Evolutionary conservation across 345 rosid genomes (phyloP), one percentile per base, ranked within the genome.

Genomic region (Brassica juncea): DNA sequence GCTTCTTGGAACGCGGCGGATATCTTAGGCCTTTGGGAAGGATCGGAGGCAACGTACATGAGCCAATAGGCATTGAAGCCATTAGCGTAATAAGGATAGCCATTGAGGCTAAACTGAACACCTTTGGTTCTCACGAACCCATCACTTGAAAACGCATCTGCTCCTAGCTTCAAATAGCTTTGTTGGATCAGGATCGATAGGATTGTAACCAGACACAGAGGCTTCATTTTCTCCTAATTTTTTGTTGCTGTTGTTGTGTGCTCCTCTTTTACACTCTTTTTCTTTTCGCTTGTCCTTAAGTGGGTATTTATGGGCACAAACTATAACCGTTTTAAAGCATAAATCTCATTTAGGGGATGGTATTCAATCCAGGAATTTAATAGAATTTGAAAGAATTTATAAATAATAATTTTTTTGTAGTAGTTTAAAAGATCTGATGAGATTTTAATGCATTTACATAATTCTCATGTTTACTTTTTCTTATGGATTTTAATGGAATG

Each of bases 41-140:
- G 92, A 73, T 91, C 96, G 11, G 94, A 80, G 62, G 93, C 97
- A 11, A 84, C 67, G 75, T 88, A 91, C 97, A 91, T 91, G 35
- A 91, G 86, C 98, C 99, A 95, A 77, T 93, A 93, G 28, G 98
- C 96, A 73, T 93, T 93, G 89, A 91, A 93, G 54, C 99, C 98
- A 81, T 91, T 93, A 35, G 91, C 89, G 71, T 89, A 93, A 79
- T 84, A 91, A 52, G 94, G 97, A 68, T 81, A 84, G 0, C 93
- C 99, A 67, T 91, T 87, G 49, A 93, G 78, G 82, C 78, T 68
- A 64, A 93, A 86, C 37, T 87, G 92, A 23, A 82, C 80, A 68
- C 98, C 94, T 67, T 83, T 87, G 34, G 87, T 85, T 42, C 83
- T 88, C 60, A 95, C 69, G 72, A 94, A 94, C 42, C 87, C 92